Evolutionary conservation across 2,329 filamentous ascomycete genomes (phyloP).

Genomic region (Sporothrix brasiliensis): DNA sequence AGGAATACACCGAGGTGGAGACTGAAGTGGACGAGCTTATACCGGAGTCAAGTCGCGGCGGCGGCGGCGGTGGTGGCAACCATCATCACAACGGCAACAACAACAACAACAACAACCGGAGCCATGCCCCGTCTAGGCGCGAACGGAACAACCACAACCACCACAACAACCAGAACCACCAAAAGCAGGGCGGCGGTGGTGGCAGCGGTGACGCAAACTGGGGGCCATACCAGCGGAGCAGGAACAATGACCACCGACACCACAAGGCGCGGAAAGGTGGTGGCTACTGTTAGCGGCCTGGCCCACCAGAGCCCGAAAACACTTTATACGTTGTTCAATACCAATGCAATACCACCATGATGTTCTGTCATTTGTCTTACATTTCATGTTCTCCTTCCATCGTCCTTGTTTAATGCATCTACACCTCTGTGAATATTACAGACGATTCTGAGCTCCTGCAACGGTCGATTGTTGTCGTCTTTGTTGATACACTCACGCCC

Average conservation of each 20-base stretch:
- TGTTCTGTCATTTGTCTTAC: neutral
- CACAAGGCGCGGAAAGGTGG: slow-evolving; percentile 28
- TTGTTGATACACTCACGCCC: neutral
- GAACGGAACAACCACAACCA: slow-evolving; percentile 26
- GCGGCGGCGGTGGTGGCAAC: neutral
- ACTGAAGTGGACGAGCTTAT: slow-evolving; percentile 73
- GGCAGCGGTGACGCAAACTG: slow-evolving; percentile 21
- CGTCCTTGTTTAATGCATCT: neutral
- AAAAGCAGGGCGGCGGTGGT: neutral
- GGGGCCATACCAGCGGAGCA: slow-evolving; percentile 28
- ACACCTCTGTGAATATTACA: neutral
- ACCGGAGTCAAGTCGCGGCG: slow-evolving; percentile 37
- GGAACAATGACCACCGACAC: slow-evolving; percentile 27
- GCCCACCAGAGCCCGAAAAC: too few relatives aligned
- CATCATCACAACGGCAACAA: slow-evolving; percentile 2
- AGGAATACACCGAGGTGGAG: slow-evolving; percentile 76
- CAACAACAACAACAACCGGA: slow-evolving; percentile 10
- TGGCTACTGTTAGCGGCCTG: slow-evolving; percentile 13
- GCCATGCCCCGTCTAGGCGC: slow-evolving; percentile 26
- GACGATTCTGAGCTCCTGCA: neutral
- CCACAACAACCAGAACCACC: neutral
- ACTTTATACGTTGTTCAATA: too few relatives aligned
- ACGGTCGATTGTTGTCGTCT: neutral
- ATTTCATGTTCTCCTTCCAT: neutral
- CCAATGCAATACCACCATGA: neutral